Conservation (phyloP, 306 rosid genomes). For the apple (Malus domestica) region DNA sequence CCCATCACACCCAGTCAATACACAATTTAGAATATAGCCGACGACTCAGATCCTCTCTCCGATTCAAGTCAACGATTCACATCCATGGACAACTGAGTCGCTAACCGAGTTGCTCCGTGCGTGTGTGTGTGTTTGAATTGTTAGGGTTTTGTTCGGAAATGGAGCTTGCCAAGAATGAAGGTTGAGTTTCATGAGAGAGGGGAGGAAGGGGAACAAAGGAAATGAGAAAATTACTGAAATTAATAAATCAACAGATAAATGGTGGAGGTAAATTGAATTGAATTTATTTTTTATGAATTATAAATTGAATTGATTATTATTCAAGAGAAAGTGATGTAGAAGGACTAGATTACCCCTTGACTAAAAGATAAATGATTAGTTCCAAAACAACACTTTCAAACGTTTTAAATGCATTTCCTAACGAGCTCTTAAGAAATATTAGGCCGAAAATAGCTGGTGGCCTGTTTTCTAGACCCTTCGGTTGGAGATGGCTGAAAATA, state of each 20-base stretch:
- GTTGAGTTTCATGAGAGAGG: not conserved
- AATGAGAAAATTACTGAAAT: not conserved
- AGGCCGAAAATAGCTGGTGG: no score
- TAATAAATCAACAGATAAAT: not conserved
- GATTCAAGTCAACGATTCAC: conserved; percentile 34
- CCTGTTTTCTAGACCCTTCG: no score
- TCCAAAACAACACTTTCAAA: no score
- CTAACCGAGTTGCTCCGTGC: not conserved
- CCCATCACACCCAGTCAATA: conserved; percentile 59
- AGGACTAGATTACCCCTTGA: no score
- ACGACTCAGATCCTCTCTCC: conserved; percentile 45
- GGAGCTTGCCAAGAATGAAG: conserved; percentile 4
- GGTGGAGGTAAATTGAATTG: not conserved
- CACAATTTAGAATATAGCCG: conserved; percentile 13
- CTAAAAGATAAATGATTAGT: no score
- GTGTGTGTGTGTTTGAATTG: conserved; percentile 18
- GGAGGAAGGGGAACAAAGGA: conserved; percentile 6
- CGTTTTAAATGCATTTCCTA: no score
- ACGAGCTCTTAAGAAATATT: no score
- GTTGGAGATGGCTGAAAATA: no score
- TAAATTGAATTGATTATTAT: not conserved
- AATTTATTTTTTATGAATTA: no score
- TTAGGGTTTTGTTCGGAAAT: conserved; percentile 27
- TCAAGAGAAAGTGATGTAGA: not conserved
- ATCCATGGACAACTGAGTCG: conserved; percentile 5